Conservation (phyloP, 306 rosid species). For the Morella rubra region DNA sequence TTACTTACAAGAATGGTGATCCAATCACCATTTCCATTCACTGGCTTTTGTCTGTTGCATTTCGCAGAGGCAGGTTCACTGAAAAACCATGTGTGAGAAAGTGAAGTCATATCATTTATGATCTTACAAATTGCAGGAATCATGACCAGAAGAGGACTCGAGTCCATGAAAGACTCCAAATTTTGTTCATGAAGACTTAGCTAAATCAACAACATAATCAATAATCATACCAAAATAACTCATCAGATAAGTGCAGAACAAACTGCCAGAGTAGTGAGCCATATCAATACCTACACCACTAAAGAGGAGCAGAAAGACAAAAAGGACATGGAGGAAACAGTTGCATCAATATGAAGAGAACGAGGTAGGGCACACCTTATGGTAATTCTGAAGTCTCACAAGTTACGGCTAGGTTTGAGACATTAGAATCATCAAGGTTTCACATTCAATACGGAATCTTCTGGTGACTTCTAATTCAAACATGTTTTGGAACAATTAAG, state of each 20-base stretch:
- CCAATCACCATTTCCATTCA: conserved; percentile 50
- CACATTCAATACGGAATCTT: background rate
- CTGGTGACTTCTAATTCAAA: background rate
- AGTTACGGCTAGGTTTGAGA: too few species aligned
- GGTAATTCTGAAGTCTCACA: background rate
- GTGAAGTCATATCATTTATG: background rate
- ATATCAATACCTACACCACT: background rate
- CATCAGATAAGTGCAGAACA: background rate
- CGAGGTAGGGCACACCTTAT: background rate
- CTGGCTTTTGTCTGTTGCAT: conserved; percentile 49
- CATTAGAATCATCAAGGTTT: background rate
- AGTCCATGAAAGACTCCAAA: background rate
- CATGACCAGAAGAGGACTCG: background rate
- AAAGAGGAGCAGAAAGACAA: background rate
- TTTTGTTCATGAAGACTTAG: background rate
- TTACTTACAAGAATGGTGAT: conserved; percentile 69
- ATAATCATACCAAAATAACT: background rate
- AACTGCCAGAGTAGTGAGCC: background rate
- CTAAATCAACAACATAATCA: background rate
- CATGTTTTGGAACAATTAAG: background rate
- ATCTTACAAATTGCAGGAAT: background rate
- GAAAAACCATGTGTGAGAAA: conserved; percentile 33
- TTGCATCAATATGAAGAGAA: background rate
- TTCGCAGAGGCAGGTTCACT: conserved; percentile 69
- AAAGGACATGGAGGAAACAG: background rate